Evolutionary conservation across 768 basidiomycete species (phyloP).

Genomic region (Collybia nuda): DNA sequence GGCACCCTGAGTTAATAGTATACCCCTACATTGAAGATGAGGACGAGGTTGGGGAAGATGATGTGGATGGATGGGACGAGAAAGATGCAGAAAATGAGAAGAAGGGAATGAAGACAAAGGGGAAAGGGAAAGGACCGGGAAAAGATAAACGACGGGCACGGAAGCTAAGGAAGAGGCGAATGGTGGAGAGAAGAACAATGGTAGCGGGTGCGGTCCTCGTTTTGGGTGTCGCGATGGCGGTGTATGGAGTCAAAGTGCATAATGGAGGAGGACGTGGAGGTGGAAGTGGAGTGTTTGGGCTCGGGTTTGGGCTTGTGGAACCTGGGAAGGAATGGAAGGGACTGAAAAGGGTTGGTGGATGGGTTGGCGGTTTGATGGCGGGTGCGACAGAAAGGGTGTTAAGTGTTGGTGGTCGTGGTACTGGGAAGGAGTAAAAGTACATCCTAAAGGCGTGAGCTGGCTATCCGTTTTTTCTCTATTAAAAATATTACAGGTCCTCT

Average conservation of each 20-base stretch:
- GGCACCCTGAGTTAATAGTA: constrained; percentile 54
- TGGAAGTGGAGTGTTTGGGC: constrained; percentile 9
- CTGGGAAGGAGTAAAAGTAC: too few relatives aligned
- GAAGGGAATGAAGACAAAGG: constrained; percentile 11
- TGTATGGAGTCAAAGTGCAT: constrained; percentile 41
- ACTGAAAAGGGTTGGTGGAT: constrained; percentile 21
- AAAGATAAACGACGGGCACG: constrained; percentile 14
- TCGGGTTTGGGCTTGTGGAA: constrained; percentile 20
- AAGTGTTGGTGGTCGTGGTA: neutral
- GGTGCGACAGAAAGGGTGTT: constrained; percentile 21
- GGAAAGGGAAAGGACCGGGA: constrained; percentile 14
- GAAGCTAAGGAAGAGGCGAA: constrained; percentile 18
- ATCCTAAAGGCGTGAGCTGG: too few relatives aligned
- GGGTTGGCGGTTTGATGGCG: constrained; percentile 25
- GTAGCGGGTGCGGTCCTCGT: constrained; percentile 68
- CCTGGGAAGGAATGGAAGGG: constrained; percentile 20
- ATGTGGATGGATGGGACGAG: constrained; percentile 16
- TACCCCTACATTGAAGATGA: constrained; percentile 44
- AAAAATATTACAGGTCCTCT: too few relatives aligned
- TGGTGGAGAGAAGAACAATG: constrained; percentile 40
- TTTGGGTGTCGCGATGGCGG: constrained; percentile 68
- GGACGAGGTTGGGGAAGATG: constrained; percentile 17
- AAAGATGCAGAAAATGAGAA: constrained; percentile 13
- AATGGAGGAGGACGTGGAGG: constrained; percentile 11
- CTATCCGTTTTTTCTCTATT: too few relatives aligned